Base-by-base conservation (phyloP, 495 filamentous ascomycete species). In the Rhypophila decipiens region DNA sequence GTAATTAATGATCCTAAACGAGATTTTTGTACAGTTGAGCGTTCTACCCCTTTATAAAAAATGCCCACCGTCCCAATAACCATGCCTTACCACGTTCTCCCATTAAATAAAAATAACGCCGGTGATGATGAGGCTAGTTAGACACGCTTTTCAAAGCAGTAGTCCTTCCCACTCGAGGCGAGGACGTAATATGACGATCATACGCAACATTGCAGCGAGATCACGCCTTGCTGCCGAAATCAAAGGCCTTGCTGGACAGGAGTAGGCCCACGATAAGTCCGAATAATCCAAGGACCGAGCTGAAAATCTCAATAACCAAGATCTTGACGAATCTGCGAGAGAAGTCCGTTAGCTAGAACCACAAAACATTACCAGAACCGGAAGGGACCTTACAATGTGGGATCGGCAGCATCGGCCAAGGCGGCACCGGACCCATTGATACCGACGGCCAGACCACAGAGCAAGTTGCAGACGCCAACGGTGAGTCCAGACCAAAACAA, bases 271-370 rank as follows among this genome's bases (percentile, higher is more conserved):
- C 79, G 63, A 99, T 99, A 44, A 99, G 72, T 44, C 94, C 94
- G 62, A 99, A 99, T n/a, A 99, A 77, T 46, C 94, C 94, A 13
- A 99, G 74, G 17, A 99, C 89, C 5, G 93, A 97, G 61, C 93
- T 96, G 75, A 99, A 99, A 65, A 99, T 99, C 70, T 99, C 94
- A 57, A 99, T 90, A 53, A 99, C 90, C 34, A 99, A 83, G 57
- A 97, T 95, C 73, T 95, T 96, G 68, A 99, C 90, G 70, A 99
- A 99, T 41, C 90, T 96, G 47, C n/a, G 39, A 48, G 12, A 38
- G 39, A 2, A 5, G 1, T 18, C 40, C n/a, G 55, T 66, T 55
- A 69, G 53, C 12, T 43, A 52, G 38, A 27, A 12, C 24, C 39
- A 23, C 18, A 9, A 24, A 10, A 43, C 21, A 46, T 13, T 22